Base-by-base conservation (phyloP, 176 grass and related monocot genomes). In the Eleusine coracana region DNA sequence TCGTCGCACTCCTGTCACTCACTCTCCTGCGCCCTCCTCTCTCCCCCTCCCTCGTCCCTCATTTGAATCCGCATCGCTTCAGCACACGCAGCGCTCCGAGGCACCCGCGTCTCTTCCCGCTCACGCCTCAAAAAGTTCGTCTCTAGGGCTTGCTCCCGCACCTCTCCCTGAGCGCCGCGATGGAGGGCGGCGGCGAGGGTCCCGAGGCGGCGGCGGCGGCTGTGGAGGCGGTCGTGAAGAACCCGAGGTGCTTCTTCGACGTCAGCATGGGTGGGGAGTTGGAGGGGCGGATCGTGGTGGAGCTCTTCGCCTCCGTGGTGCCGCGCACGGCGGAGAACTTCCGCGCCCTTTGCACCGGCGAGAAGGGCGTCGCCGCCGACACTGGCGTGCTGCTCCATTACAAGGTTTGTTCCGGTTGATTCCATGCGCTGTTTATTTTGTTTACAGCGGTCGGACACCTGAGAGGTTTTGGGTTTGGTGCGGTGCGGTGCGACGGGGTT, bases 301-400 rank as follows among this genome's bases (percentile, higher is more conserved):
- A 98, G 63, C 96, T 95, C 66, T 95, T 86, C 76, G 85, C 85
- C 16, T 91, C 83, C 18, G 76, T 98, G 70, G 87, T 48, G 74
- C 91, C 96, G 17, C 81, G 77, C 84, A 93, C 92, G 46, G 96
- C 92, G 5, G 96, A 98, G 89, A 95, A 98, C 84, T 98, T 98
- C 76, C 94, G 96, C 82, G 91, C 85, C 61, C 96, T 98, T 68
- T 98, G 96, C 86, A 95, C 92, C 56, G 96, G 96, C 51, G 91
- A 98, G 91, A 95, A 90, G 82, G 92, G 91, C 66, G 69, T 95
- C 51, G 86, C 65, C 38, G 79, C 79, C 36, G 84, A 50, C 64
- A 95, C 88, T 56, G 92, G 89, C 36, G 80, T 76, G 14, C 85
- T 80, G 49, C 92, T 98, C 18, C 91, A 98, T 83, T 93, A 91